Conservation (phyloP, 768 basidiomycete species). For the Tubosaeta sp. region DNA sequence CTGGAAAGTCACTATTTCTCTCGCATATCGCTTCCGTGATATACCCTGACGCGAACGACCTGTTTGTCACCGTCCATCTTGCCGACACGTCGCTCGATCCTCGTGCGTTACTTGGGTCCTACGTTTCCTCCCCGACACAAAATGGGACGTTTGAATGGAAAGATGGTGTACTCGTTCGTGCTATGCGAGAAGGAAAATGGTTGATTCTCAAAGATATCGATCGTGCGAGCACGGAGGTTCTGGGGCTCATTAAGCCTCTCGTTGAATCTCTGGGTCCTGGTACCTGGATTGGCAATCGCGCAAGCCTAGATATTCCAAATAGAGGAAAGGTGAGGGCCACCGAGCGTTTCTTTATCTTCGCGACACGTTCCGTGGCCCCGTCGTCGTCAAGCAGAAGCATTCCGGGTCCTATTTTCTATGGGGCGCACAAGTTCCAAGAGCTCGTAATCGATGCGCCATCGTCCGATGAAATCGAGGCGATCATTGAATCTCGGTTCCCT, state of each 20-base stretch:
- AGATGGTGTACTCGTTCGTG: slow-evolving; percentile 87
- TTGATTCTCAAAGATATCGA: slow-evolving; percentile 92
- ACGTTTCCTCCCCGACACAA: slow-evolving; percentile 77
- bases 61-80: slow-evolving; percentile 82
- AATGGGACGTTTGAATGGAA: slow-evolving; percentile 95
- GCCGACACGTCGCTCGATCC: slow-evolving; percentile 96
- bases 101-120: slow-evolving; percentile 88
- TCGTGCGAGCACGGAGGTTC: slow-evolving; percentile 81
- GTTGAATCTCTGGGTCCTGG: slow-evolving; percentile 65
- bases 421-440: slow-evolving; percentile 79
- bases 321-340: slow-evolving; percentile 71
- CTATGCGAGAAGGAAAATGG: slow-evolving; percentile 90
- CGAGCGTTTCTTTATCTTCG: slow-evolving; percentile 82
- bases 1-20: slow-evolving; percentile 82
- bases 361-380: slow-evolving; percentile 68
- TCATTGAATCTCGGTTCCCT: slow-evolving; percentile 66
- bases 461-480: slow-evolving; percentile 60
- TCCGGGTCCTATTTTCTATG: slow-evolving; percentile 69
- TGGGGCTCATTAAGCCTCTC: slow-evolving; percentile 82
- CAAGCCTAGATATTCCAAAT: slow-evolving; percentile 67
- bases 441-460: slow-evolving; percentile 60
- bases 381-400: slow-evolving; percentile 47
- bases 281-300: slow-evolving; percentile 73
- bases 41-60: slow-evolving; percentile 54
- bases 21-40: slow-evolving; percentile 69